Conservation (phyloP, 495 filamentous ascomycete genomes). For the Lophium mytilinum region DNA sequence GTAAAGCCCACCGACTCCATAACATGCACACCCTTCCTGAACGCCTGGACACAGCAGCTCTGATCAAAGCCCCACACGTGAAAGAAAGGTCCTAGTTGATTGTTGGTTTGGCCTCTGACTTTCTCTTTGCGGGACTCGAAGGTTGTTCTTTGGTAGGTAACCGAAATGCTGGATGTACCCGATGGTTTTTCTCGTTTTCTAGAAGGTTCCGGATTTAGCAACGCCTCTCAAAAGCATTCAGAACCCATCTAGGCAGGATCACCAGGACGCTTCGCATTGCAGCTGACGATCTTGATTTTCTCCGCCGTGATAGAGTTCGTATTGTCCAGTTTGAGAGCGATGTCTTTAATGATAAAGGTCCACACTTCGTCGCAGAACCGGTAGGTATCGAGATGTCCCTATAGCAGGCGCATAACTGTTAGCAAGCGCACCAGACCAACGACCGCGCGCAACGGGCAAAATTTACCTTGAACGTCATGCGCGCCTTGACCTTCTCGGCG, state of each 20-base stretch:
- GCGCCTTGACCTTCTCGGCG: slow-evolving; percentile 80
- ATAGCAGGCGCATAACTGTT: slow-evolving; percentile 4
- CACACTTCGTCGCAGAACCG: slow-evolving; percentile 99
- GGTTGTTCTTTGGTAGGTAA: too few relatives aligned
- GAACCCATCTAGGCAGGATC: slow-evolving; percentile 36
- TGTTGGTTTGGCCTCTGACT: too few relatives aligned
- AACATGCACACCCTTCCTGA: too few relatives aligned
- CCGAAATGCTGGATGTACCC: too few relatives aligned
- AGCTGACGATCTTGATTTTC: slow-evolving; percentile 96
- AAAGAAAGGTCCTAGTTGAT: too few relatives aligned
- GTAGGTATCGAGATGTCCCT: slow-evolving; percentile 98
- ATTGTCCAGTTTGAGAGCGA: slow-evolving; percentile 93
- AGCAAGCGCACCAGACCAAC: background rate
- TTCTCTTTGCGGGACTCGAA: too few relatives aligned
- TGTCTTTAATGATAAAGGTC: slow-evolving; percentile 98
- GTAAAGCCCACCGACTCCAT: too few relatives aligned
- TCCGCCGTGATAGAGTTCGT: slow-evolving; percentile 38
- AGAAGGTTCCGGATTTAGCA: background rate
- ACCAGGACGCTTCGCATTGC: slow-evolving; percentile 77
- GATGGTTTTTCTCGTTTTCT: background rate
- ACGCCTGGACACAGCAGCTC: too few relatives aligned
- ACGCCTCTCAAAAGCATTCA: background rate
- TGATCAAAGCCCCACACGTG: too few relatives aligned
- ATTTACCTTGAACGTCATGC: slow-evolving; percentile 86
- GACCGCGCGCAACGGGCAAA: background rate